A percentile compares a stretch with the other conserved stretches of the same genome.
These are phyloP conservation scores for Plasmopara muralis DNA, from an alignment of 352 stramenopile genomes.

Conservation along the genomic window DNA sequence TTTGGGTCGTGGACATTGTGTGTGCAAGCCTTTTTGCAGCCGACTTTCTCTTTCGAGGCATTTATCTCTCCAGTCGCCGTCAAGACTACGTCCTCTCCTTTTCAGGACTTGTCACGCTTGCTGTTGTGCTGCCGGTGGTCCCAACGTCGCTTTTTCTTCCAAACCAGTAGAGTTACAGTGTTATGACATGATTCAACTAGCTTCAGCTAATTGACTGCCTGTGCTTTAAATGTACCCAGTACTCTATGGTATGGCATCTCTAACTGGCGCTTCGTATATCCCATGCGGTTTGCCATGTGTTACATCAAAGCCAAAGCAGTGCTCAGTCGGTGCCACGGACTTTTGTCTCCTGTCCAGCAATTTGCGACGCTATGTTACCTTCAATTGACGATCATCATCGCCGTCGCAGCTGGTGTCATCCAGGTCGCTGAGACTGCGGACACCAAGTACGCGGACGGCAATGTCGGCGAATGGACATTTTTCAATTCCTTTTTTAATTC, in stretches of 20 bases:
- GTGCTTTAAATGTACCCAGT: slow-evolving; percentile 17
- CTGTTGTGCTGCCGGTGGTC: slow-evolving; percentile 66
- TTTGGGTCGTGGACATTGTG: slow-evolving; percentile 63
- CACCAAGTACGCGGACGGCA: slow-evolving; percentile 26
- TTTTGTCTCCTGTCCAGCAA: slow-evolving; percentile 71
- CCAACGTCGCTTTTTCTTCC: slow-evolving; percentile 57
- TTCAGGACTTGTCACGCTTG: slow-evolving; percentile 45
- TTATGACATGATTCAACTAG: neutral
- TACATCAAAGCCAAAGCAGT: slow-evolving; percentile 70
- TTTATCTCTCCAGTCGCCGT: slow-evolving; percentile 66
- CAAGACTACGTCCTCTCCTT: slow-evolving; percentile 60
- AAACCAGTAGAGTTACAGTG: slow-evolving; percentile 51
- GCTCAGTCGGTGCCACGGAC: slow-evolving; percentile 63
- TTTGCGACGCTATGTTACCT: slow-evolving; percentile 76
- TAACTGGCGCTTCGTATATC: slow-evolving; percentile 77
- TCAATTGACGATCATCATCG: slow-evolving; percentile 72
- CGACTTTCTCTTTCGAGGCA: slow-evolving; percentile 64
- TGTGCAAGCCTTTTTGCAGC: slow-evolving; percentile 48
- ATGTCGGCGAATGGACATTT: slow-evolving; percentile 73
- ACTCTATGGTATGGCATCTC: slow-evolving; percentile 64
- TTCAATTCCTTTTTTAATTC: slow-evolving; percentile 86
- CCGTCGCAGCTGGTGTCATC: slow-evolving; percentile 66
- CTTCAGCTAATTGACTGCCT: slow-evolving; percentile 1
- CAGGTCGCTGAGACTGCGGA: slow-evolving; percentile 77
- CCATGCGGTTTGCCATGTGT: slow-evolving; percentile 71